These are phyloP conservation scores for Musa balbisiana DNA, from an alignment of 202 grass and related monocot genomes.

Conservation along the genomic window DNA sequence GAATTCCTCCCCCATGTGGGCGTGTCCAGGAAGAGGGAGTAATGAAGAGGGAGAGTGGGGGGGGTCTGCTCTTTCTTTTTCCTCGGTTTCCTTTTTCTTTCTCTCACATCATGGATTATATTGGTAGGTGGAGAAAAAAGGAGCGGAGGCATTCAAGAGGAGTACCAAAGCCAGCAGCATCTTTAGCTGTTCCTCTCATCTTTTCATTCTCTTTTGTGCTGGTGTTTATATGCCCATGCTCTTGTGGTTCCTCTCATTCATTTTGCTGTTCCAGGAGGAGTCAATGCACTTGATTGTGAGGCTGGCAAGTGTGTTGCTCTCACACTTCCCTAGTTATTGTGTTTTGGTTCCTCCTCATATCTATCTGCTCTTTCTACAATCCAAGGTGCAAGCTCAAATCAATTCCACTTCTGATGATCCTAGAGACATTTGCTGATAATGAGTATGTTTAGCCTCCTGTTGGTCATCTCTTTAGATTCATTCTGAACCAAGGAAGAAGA, in stretches of 20 bases:
- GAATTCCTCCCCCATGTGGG: constrained; percentile 1
- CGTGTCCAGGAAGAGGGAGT: not conserved
- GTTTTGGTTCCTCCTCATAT: too few species aligned
- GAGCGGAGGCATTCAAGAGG: constrained; percentile 9
- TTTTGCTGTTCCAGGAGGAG: not conserved
- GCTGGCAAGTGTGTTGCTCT: not conserved
- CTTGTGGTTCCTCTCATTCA: not conserved
- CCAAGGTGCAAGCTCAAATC: too few species aligned
- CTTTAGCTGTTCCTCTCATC: constrained; percentile 14
- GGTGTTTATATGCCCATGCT: not conserved
- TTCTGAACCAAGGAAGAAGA: too few species aligned
- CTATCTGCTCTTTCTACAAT: too few species aligned
- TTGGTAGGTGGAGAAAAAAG: constrained; percentile 16
- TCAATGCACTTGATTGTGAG: not conserved
- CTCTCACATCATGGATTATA: constrained; percentile 14
- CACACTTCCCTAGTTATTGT: not conserved
- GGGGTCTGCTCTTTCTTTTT: not conserved
- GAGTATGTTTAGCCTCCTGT: too few species aligned
- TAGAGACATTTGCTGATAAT: too few species aligned
- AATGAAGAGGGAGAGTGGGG: not conserved
- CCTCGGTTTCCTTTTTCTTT: not conserved
- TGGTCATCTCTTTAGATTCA: too few species aligned
- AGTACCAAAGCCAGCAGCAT: not conserved
- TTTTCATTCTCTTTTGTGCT: not conserved
- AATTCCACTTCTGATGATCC: too few species aligned